phyloP scores from a whole-genome alignment of 1,284 basidiomycete species.

The Heterobasidion parviporum region DNA sequence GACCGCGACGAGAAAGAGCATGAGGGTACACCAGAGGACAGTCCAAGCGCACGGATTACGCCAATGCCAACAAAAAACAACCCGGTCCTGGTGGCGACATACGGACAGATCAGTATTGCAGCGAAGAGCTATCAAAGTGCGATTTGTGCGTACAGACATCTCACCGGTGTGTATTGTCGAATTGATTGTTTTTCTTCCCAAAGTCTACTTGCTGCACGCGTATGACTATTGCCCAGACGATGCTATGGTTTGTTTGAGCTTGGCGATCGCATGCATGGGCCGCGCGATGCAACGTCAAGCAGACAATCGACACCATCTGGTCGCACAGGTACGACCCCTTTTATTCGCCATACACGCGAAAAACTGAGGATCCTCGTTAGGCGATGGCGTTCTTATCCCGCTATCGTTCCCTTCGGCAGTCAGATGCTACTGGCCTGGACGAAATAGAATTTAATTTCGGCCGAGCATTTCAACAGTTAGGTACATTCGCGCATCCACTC shows the following conservation, averaged over 20 bases:
- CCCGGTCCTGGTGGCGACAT: conserved; percentile 71
- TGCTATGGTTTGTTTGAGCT: conserved; percentile 75
- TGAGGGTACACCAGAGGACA: conserved; percentile 9
- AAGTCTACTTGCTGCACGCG: conserved; percentile 72
- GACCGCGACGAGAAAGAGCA: conserved; percentile 23
- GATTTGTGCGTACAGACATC: conserved; percentile 81
- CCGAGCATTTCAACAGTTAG: conserved; percentile 84
- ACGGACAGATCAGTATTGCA: conserved; percentile 80
- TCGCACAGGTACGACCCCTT: conserved; percentile 50
- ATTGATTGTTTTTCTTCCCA: conserved; percentile 2
- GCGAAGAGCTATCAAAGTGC: conserved; percentile 87
- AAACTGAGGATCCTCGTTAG: conserved; percentile 28
- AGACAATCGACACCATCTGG: conserved; percentile 87
- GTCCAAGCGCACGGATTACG: conserved; percentile 63
- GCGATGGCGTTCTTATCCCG: conserved; percentile 75
- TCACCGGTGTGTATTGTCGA: conserved; percentile 43
- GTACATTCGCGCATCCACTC: conserved; percentile 30
- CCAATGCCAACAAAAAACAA: conserved; percentile 62
- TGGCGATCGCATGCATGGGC: conserved; percentile 81
- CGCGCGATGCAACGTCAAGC: conserved; percentile 90
- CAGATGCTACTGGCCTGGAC: conserved; percentile 36
- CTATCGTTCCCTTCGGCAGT: conserved; percentile 55
- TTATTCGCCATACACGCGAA: neutral
- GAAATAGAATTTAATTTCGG: conserved; percentile 93
- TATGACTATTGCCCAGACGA: conserved; percentile 81